These are phyloP conservation scores for Lipomyces orientalis DNA, from an alignment of 805 yeast genomes.

Conservation along the genomic window DNA sequence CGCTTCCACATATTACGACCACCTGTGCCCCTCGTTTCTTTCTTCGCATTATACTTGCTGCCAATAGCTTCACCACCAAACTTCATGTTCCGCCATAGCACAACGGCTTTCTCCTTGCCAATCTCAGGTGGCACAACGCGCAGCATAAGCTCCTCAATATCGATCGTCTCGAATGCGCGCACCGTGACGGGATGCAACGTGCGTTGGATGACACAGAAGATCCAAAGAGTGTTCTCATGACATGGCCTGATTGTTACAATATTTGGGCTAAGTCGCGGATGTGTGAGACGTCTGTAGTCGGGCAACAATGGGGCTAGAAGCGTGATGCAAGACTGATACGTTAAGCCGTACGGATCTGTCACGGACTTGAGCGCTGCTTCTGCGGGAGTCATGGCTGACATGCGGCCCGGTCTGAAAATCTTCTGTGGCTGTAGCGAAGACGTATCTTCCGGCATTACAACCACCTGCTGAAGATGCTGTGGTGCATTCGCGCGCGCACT, in stretches of 20 bases:
- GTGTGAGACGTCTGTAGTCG: constrained; percentile 33
- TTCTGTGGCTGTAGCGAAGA: constrained; percentile 11
- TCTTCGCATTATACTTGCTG: constrained; percentile 29
- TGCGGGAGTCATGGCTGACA: constrained; percentile 35
- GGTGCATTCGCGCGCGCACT: background rate
- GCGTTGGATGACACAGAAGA: constrained; percentile 34
- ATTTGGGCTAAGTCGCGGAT: constrained; percentile 36
- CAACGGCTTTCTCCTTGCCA: constrained; percentile 30
- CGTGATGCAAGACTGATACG: constrained; percentile 36
- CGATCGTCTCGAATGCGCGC: constrained; percentile 37
- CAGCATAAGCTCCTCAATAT: constrained; percentile 32
- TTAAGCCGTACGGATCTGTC: constrained; percentile 30
- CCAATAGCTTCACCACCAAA: constrained; percentile 34
- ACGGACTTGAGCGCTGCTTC: constrained; percentile 30
- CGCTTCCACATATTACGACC: constrained; percentile 37
- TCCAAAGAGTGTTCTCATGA: constrained; percentile 36
- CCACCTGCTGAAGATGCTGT: constrained; percentile 14
- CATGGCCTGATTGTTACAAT: constrained; percentile 36
- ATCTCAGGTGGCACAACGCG: constrained; percentile 36
- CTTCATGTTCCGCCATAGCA: constrained; percentile 37
- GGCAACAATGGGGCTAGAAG: constrained; percentile 33
- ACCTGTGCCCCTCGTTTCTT: constrained; percentile 36
- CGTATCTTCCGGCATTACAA: constrained; percentile 28
- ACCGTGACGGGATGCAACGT: constrained; percentile 38
- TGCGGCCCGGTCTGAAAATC: constrained; percentile 25